A percentile compares a stretch with the other conserved stretches of the same genome.
phyloP scores from a whole-genome alignment of 257 asterid species.

The Osmanthus fragrans region DNA sequence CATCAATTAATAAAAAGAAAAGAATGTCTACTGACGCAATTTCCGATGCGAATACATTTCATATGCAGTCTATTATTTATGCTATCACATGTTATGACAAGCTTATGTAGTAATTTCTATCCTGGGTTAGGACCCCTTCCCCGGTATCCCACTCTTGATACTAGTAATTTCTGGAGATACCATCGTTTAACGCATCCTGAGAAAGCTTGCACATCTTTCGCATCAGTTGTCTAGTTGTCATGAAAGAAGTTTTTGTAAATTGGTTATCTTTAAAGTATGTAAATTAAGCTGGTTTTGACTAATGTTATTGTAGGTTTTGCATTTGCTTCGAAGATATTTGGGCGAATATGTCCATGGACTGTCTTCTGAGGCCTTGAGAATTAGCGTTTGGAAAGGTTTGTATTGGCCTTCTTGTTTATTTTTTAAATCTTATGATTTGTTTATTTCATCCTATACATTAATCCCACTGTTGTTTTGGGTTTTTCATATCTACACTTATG shows the following conservation, averaged over 20 bases:
- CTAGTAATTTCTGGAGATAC: slow-evolving; percentile 17
- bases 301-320: slow-evolving; percentile 68
- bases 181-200: slow-evolving; percentile 16
- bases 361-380: slow-evolving; percentile 94
- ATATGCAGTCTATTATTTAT: not conserved
- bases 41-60: not conserved
- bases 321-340: slow-evolving; percentile 95
- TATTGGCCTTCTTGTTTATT: not conserved
- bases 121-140: not conserved
- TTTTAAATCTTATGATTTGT: slow-evolving; percentile 1
- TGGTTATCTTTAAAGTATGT: slow-evolving; percentile 9
- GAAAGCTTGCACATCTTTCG: not conserved
- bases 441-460: not conserved
- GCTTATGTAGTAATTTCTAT: not conserved
- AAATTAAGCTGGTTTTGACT: slow-evolving; percentile 17
- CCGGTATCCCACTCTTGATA: not conserved
- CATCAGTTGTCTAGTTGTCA: slow-evolving; percentile 8
- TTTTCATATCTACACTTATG: not conserved
- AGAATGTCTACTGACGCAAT: not conserved
- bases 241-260: not conserved
- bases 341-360: slow-evolving; percentile 99
- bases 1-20: not conserved
- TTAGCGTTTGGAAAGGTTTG: slow-evolving; percentile 97
- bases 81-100: not conserved
- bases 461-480: not conserved